Evolutionary conservation across 495 filamentous ascomycete species (phyloP).

Genomic region (Gamarada debralockiae): DNA sequence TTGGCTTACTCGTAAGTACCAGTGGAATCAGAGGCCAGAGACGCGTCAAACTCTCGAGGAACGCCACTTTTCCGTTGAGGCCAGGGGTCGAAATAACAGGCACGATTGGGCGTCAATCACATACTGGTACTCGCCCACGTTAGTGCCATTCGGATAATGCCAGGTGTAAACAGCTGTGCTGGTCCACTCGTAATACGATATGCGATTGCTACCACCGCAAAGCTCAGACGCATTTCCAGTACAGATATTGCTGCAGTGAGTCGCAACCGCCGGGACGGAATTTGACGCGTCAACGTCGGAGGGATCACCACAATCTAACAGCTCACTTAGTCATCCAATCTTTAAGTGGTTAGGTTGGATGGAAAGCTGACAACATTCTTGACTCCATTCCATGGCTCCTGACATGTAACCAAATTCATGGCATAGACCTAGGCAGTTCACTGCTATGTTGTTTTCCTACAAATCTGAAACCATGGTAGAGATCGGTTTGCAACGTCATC

Average conservation of each 20-base stretch:
- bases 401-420: constrained; percentile 34
- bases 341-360: too few species aligned
- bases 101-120: constrained; percentile 53
- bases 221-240: constrained; percentile 48
- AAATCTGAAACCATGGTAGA: constrained; percentile 26
- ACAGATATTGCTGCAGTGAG: constrained; percentile 51
- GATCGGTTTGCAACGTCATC: constrained; percentile 4
- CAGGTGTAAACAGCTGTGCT: constrained; percentile 34
- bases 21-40: constrained; percentile 51
- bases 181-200: constrained; percentile 50
- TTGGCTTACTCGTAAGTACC: constrained; percentile 65
- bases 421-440: constrained; percentile 35
- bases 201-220: constrained; percentile 51
- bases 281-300: constrained; percentile 12
- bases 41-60: constrained; percentile 62
- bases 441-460: constrained; percentile 33
- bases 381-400: constrained; percentile 41
- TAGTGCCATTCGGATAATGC: constrained; percentile 37
- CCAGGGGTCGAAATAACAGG: constrained; percentile 57
- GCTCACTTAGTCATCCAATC: too few species aligned
- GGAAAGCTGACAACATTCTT: too few species aligned
- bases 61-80: constrained; percentile 58
- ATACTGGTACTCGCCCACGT: constrained; percentile 50
- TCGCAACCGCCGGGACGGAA: constrained; percentile 35
- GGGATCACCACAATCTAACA: constrained; percentile 20